Conservation (phyloP, 176 grass and related monocot genomes). For the Melocanna baccifera region DNA sequence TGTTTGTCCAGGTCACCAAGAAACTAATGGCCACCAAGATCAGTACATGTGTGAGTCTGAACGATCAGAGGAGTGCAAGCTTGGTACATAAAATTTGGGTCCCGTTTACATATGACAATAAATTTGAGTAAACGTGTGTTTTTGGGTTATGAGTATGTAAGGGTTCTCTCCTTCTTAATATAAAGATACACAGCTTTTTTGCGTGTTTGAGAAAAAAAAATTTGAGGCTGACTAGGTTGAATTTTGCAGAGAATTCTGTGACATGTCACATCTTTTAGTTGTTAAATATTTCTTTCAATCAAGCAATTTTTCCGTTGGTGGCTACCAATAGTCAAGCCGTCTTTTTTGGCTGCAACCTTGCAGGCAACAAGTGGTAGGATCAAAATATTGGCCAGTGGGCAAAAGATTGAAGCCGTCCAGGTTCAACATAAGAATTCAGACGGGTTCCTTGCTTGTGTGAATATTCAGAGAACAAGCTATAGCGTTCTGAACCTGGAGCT, state of each 20-base stretch:
- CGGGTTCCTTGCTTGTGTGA: neutral
- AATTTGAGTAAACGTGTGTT: no score
- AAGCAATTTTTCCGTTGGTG: neutral
- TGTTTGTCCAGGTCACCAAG: neutral
- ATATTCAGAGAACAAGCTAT: neutral
- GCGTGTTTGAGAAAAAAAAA: no score
- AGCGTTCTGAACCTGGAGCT: neutral
- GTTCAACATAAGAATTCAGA: neutral
- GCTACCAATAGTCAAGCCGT: neutral
- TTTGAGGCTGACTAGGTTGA: neutral
- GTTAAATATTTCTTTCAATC: neutral
- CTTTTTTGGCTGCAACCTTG: neutral
- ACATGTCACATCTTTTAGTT: constrained; percentile 2
- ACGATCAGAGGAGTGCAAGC: neutral
- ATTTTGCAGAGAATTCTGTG: neutral
- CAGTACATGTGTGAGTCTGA: neutral
- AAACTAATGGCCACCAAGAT: neutral
- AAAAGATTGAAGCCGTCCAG: neutral
- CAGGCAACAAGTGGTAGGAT: neutral
- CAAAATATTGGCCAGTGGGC: neutral
- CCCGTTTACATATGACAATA: neutral
- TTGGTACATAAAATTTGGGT: neutral
- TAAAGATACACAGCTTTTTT: no score
- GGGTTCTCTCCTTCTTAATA: no score
- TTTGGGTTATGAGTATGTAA: no score